These are phyloP conservation scores for Dimocarpus longan DNA, from an alignment of 345 rosid genomes.

Conservation along the genomic window DNA sequence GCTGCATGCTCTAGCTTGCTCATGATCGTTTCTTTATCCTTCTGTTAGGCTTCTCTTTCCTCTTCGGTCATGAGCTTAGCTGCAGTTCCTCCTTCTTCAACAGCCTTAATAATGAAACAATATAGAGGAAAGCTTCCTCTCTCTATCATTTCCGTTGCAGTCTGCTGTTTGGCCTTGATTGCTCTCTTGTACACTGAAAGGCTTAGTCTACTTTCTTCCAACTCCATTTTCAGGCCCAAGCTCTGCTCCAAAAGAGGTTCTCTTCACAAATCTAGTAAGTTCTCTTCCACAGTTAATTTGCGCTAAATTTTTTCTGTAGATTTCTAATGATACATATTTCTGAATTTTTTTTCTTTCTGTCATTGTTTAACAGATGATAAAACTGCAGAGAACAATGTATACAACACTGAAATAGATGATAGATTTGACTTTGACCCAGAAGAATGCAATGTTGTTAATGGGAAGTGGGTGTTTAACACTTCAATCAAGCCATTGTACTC, in stretches of 20 bases:
- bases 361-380: slow-evolving; percentile 35
- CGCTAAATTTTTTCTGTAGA: not conserved
- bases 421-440: slow-evolving; percentile 87
- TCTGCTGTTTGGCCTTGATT: slow-evolving; percentile 57
- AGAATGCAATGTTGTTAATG: slow-evolving; percentile 71
- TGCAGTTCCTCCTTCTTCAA: slow-evolving; percentile 20
- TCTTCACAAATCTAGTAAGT: slow-evolving; percentile 58
- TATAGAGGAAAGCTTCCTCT: slow-evolving; percentile 63
- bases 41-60: not conserved
- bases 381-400: slow-evolving; percentile 31
- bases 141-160: slow-evolving; percentile 41
- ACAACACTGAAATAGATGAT: slow-evolving; percentile 58
- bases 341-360: not conserved
- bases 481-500: slow-evolving; percentile 67
- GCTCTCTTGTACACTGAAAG: slow-evolving; percentile 69
- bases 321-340: not conserved
- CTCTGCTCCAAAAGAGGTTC: slow-evolving; percentile 54
- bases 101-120: slow-evolving; percentile 38
- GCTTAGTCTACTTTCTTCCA: slow-evolving; percentile 47
- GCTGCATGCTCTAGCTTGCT: not conserved
- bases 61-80: slow-evolving; percentile 44
- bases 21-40: slow-evolving; percentile 1
- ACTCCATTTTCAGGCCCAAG: slow-evolving; percentile 43
- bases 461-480: slow-evolving; percentile 81
- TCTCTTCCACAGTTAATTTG: not conserved